Base-by-base conservation (phyloP, 1,284 basidiomycete genomes). In the Stygiomarasmius scandens region DNA sequence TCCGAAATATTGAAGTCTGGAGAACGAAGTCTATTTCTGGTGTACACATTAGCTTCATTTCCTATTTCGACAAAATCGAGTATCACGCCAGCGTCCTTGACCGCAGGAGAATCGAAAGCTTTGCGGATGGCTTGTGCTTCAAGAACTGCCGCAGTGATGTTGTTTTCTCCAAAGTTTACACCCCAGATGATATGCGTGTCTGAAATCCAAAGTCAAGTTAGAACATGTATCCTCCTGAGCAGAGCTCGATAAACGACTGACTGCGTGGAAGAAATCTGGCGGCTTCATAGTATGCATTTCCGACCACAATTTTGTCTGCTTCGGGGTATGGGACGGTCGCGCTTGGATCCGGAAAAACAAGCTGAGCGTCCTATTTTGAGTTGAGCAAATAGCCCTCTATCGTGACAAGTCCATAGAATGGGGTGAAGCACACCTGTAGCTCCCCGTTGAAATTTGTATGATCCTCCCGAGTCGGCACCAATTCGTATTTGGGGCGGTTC, bases 241-340 rank as follows among this genome's bases (percentile, higher is more conserved):
- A 20, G 29, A 89, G 81, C 83, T 63, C 79, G 61, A 14, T 80
- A 68, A 32, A 69, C 68, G 9, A 23, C 49, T 22, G 36, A 52
- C 52, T 43, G 43, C 41, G 52, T 29, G 54, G 54, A 36, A 61
- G 54, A 25, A 55, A 54, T 12, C 38, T 32, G 16, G 27, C 57
- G 27, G 56, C 36, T 10, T 29, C 23, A 23, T 61, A 61, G 36
- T 55, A 61, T 14, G 69, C 76, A 64, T 83, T 73, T 2, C 87
- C 85, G 46, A 87, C 82, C 2, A 74, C 77, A 59, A 88, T 79
- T 23, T 72, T 76, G 0, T 69, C 69, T 3, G 87, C 86, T 66
- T 88, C 86, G 0, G 87, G 88, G 63, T 85, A 88, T 2, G 87
- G 87, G 3, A 77, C 74, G 3, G 74, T 73, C 12, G 73, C 57